Conservation (phyloP, 1,284 basidiomycete genomes). For the Heterobasidion occidentale region DNA sequence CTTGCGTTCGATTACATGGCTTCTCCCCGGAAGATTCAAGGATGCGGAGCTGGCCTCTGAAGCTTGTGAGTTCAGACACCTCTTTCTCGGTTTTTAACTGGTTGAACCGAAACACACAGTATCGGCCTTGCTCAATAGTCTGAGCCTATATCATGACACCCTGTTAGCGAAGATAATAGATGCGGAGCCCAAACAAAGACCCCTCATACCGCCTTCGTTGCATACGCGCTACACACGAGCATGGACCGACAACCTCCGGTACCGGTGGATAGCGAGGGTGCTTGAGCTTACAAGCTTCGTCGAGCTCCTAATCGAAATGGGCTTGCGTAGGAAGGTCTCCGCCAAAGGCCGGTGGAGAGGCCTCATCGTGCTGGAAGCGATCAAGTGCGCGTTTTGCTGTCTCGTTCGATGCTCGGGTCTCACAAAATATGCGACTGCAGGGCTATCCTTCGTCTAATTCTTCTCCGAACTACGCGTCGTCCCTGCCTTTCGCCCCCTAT, state of each 20-base stretch:
- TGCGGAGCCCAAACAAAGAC: conserved; percentile 57
- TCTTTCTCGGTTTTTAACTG: conserved; percentile 10
- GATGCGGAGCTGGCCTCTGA: conserved; percentile 93
- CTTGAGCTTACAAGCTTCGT: conserved; percentile 73
- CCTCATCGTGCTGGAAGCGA: conserved; percentile 63
- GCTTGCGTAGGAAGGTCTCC: conserved; percentile 62
- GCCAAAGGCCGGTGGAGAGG: conserved; percentile 59
- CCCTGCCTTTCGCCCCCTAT: conserved; percentile 71
- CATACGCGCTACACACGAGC: conserved; percentile 79
- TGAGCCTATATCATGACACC: conserved; percentile 85
- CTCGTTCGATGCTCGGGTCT: background rate
- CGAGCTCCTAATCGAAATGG: conserved; percentile 84
- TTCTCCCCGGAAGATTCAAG: conserved; percentile 92
- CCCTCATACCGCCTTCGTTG: conserved; percentile 56
- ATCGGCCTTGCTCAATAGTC: conserved; percentile 63
- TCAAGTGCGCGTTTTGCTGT: conserved; percentile 59
- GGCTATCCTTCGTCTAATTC: conserved; percentile 59
- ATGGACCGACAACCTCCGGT: conserved; percentile 63
- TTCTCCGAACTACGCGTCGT: conserved; percentile 66
- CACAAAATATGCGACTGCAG: conserved; percentile 28
- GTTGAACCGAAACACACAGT: conserved; percentile 32
- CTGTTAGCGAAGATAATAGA: conserved; percentile 63
- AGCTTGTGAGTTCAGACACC: conserved; percentile 58
- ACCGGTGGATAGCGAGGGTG: conserved; percentile 69
- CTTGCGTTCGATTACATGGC: conserved; percentile 86